Evolutionary conservation across 192 early-diverging fungal genomes (phyloP).

Genomic region (Mortierella hygrophila): DNA sequence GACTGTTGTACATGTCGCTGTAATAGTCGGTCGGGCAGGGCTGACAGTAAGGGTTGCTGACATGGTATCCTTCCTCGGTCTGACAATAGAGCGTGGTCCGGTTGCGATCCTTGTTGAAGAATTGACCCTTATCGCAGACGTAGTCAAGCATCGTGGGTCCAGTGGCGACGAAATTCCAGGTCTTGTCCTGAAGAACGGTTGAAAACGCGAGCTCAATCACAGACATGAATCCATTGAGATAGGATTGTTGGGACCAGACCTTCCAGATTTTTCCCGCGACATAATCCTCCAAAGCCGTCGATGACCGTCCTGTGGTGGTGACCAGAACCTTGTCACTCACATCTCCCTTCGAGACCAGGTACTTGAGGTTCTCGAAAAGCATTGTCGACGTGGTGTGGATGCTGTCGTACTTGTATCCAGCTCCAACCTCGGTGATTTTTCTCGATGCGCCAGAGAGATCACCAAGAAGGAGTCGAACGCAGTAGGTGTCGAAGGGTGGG

Average conservation of each 20-base stretch:
- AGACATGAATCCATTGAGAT: conserved; percentile 43
- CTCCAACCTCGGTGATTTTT: conserved; percentile 3
- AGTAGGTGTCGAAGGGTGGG: conserved; percentile 23
- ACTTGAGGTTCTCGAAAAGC: conserved; percentile 38
- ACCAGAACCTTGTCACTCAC: not conserved
- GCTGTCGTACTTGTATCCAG: conserved; percentile 28
- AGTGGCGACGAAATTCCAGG: conserved; percentile 34
- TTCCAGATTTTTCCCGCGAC: conserved; percentile 20
- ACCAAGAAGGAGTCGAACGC: conserved; percentile 9
- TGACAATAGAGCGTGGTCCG: conserved; percentile 21
- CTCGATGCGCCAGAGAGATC: conserved; percentile 19
- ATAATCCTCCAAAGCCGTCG: conserved; percentile 18
- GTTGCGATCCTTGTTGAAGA: not conserved
- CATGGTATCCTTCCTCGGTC: not conserved
- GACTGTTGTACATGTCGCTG: conserved; percentile 30
- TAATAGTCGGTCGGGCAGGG: conserved; percentile 20
- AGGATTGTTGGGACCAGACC: conserved; percentile 52
- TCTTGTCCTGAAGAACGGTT: conserved; percentile 35
- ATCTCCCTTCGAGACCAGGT: conserved; percentile 10
- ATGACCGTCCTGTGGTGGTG: conserved; percentile 42
- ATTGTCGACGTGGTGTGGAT: conserved; percentile 39
- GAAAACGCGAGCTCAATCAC: conserved; percentile 47
- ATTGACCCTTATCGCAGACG: conserved; percentile 37
- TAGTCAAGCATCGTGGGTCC: conserved; percentile 26
- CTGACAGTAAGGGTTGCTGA: conserved; percentile 25